These are phyloP conservation scores for Candida corydali DNA, from an alignment of 805 yeast genomes.

Conservation along the genomic window DNA sequence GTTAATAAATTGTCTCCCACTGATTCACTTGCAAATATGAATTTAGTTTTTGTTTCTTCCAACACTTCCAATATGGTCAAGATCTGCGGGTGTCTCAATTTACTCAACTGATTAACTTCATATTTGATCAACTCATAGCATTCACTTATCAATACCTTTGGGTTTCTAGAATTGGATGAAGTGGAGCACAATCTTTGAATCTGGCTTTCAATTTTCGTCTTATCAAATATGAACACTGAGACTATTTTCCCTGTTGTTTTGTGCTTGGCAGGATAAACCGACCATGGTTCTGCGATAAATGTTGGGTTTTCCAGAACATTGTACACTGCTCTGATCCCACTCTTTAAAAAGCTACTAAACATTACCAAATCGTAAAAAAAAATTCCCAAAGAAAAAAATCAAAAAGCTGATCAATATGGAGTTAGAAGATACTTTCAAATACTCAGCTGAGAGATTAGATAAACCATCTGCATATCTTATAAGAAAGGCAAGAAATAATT, in stretches of 20 bases:
- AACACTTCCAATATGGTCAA: slow-evolving; percentile 81
- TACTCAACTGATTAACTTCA: slow-evolving; percentile 70
- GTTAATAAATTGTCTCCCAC: slow-evolving; percentile 55
- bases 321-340: slow-evolving; percentile 66
- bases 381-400: slow-evolving; percentile 3
- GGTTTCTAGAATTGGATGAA: slow-evolving; percentile 33
- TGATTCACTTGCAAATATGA: slow-evolving; percentile 82
- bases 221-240: slow-evolving; percentile 85
- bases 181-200: slow-evolving; percentile 36
- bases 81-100: slow-evolving; percentile 85
- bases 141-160: slow-evolving; percentile 55
- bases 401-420: slow-evolving; percentile 23
- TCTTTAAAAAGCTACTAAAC: slow-evolving; percentile 47
- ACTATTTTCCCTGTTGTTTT: slow-evolving; percentile 56
- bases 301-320: slow-evolving; percentile 66
- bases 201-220: slow-evolving; percentile 61
- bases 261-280: slow-evolving; percentile 78
- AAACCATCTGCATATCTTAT: slow-evolving; percentile 67
- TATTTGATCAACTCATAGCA: slow-evolving; percentile 58
- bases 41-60: slow-evolving; percentile 76
- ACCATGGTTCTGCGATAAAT: slow-evolving; percentile 79
- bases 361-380: slow-evolving; percentile 20
- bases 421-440: slow-evolving; percentile 46
- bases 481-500: slow-evolving; percentile 54
- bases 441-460: slow-evolving; percentile 66